Evolutionary conservation across 495 filamentous ascomycete genomes (phyloP), one percentile per base, ranked within the genome.

Genomic region (Talaromyces stipitatus): DNA sequence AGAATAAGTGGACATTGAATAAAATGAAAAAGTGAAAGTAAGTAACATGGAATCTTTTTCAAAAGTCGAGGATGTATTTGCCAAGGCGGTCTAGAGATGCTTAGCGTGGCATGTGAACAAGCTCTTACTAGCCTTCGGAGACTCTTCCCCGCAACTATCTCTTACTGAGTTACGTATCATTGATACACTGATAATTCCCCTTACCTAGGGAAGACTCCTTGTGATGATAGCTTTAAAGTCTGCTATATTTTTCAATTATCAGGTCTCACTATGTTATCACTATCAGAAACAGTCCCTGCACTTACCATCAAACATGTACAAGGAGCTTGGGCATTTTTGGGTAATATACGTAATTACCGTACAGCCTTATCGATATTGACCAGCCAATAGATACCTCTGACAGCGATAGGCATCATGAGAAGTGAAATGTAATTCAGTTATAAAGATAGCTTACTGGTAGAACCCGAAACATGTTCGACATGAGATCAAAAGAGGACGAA

Each of bases 61-160:
- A 24, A 48, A 24, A n/a, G 45, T 28, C 14, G 7, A n/a, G 24
- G 24, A 14, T 30, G n/a, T n/a, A 30, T 30, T 18, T 51, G 27
- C 27, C 24, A 51, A 51, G 48, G 48, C 48, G 48, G 48, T 51
- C 48, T 51, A 20, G 43, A 26, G 43, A 18, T 47, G 24, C 30
- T 47, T 48, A 12, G 45, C 45, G 45, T 48, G 22, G 24, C 45
- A 48, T 48, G 45, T 48, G 45, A 48, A 26, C 7, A 33, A 33
- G 30, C 30, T 33, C 5, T 48, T 23, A 18, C 22, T 26, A 26
- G n/a, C n/a, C n/a, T n/a, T n/a, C n/a, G 14, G 10, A 14, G 20
- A 26, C 24, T 33, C 12, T 48, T 26, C 45, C 45, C 45, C 45
- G 45, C 45, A 48, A 48, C 24, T 26, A 11, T 48, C 3, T 26